These are phyloP conservation scores for Penicillium sp. DNA, from an alignment of 2,329 filamentous ascomycete species.

Conservation along the genomic window DNA sequence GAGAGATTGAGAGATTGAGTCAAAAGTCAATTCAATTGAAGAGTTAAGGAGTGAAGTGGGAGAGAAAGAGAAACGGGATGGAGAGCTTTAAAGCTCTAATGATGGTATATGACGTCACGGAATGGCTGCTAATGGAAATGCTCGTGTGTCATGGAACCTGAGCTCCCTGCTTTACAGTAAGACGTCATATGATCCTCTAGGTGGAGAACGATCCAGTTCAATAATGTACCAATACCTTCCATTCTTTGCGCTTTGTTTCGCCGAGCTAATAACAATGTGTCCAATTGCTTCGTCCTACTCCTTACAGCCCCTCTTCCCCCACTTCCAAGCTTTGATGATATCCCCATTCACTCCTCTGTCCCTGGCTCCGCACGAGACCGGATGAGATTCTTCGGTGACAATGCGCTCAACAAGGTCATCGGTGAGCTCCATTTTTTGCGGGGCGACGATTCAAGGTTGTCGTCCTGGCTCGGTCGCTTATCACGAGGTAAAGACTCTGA, in stretches of 20 bases:
- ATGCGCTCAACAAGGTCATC: conserved; percentile 15
- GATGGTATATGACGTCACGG: conserved; percentile 27
- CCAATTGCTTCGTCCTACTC: not conserved
- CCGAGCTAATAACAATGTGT: conserved; percentile 16
- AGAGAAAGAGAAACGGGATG: conserved; percentile 2
- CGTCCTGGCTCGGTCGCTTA: conserved; percentile 14
- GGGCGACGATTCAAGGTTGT: conserved; percentile 10
- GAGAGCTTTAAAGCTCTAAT: conserved; percentile 17
- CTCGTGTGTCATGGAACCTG: conserved; percentile 16
- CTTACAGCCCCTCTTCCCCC: not conserved
- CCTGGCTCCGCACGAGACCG: conserved; percentile 1
- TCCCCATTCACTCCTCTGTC: not conserved
- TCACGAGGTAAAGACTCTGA: conserved; percentile 11
- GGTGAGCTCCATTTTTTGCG: conserved; percentile 24
- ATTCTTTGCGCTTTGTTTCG: conserved; percentile 17
- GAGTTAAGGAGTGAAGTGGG: not conserved
- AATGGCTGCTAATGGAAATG: conserved; percentile 3
- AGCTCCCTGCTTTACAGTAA: conserved; percentile 12
- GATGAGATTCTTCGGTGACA: conserved; percentile 18
- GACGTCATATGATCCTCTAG: conserved; percentile 20
- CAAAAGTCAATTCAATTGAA: not conserved
- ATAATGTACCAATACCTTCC: conserved; percentile 6
- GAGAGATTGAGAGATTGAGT: not conserved
- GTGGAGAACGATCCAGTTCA: conserved; percentile 2
- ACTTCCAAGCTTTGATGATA: conserved; percentile 1